Evolutionary conservation across 2,329 filamentous ascomycete species (phyloP), one percentile per base, ranked within the genome.

Genomic region (Colletotrichum truncatum): DNA sequence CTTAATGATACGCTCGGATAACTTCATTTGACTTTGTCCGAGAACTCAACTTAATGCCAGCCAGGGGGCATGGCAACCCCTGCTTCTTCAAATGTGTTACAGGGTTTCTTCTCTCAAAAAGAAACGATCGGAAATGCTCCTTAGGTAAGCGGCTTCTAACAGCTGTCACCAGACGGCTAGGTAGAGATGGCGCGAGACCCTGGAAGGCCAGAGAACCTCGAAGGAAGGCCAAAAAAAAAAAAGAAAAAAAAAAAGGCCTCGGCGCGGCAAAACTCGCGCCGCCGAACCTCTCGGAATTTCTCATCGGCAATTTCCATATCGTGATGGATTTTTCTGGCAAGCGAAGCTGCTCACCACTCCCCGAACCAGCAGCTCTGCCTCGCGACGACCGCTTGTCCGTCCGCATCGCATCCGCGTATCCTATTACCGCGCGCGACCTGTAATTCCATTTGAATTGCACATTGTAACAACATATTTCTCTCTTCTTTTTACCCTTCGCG

Each of bases 201-300:
- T 18, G 23, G 32, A 55, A 16, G 21, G 4, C 21, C 9, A 5
- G 5, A 53, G 41, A 34, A 30, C 18, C 46, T 4, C 11, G 26
- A 59, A 18, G 26, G 3, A 18, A 21, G 25, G 21, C 25, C 1
- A 46, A 23, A 8, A n/a, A 11, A n/a, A 5, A 10, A 32, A 5
- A 46, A 3, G 18, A 25, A 11, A 18, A 36, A 46, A 46, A 8
- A 11, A 57, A 21, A 51, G 11, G 12, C 21, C 18, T 49, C 62
- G 62, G 62, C 41, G 32, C 48, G 62, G 62, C 10, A 7, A 62
- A 65, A 65, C 62, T 30, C 21, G 18, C 6, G 7, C 14, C 39
- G 30, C 48, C 48, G 57, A 25, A 16, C 14, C 16, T n/a, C 43
- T 48, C 59, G 64, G 64, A 66, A 66, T 66, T 66, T 66, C 34